phyloP scores from a whole-genome alignment of 139 green algal genomes.

The Raphidocelis subcapitata region DNA sequence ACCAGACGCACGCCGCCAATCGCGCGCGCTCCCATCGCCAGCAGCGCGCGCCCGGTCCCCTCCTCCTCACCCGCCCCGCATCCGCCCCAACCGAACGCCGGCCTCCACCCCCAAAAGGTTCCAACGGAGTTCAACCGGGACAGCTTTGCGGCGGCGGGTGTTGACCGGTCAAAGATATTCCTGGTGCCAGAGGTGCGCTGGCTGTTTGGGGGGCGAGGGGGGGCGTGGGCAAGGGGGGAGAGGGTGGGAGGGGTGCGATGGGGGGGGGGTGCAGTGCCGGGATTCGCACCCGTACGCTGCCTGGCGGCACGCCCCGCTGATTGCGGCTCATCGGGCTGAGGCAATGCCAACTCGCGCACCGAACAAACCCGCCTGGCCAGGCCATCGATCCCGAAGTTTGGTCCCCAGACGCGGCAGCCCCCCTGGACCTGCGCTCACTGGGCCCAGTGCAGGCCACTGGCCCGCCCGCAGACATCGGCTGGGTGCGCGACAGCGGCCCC shows the following conservation, averaged over 20 bases:
- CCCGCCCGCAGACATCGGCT: too few species aligned
- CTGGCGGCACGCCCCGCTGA: not conserved
- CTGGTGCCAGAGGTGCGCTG: slow-evolving; percentile 15
- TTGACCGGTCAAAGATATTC: slow-evolving; percentile 24
- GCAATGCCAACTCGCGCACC: too few species aligned
- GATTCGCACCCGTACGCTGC: not conserved
- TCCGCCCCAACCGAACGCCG: too few species aligned
- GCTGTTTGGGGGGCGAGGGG: not conserved
- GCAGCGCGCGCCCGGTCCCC: too few species aligned
- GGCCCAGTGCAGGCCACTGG: slow-evolving; percentile 12
- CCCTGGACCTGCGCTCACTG: not conserved
- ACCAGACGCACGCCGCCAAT: too few species aligned
- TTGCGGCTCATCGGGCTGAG: too few species aligned
- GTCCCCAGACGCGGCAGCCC: not conserved
- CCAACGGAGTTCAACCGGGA: slow-evolving; percentile 31
- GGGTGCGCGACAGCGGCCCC: too few species aligned
- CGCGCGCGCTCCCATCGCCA: too few species aligned
- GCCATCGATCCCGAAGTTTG: slow-evolving; percentile 29
- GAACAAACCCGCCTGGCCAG: not conserved
- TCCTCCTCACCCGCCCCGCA: too few species aligned
- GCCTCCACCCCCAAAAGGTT: slow-evolving; percentile 6
- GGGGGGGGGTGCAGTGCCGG: not conserved
- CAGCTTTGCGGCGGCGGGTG: slow-evolving; percentile 13
- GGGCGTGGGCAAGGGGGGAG: not conserved
- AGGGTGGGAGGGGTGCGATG: not conserved